These are phyloP conservation scores for Talaromyces sp. DNA, from an alignment of 2,329 filamentous ascomycete species.

Conservation along the genomic window DNA sequence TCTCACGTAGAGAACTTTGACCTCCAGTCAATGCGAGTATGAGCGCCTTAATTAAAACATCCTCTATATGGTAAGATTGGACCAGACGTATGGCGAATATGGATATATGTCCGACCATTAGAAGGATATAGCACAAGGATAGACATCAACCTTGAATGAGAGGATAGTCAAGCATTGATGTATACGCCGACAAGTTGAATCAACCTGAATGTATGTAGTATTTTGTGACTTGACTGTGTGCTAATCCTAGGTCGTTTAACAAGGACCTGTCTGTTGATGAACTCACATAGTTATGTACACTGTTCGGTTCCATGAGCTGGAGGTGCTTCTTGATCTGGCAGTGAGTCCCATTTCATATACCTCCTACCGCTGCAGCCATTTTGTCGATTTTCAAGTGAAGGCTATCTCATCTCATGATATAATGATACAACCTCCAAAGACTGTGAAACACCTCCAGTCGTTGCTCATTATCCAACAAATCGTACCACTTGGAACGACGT, in stretches of 20 bases:
- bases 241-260: neutral
- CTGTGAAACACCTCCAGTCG: conserved; percentile 57
- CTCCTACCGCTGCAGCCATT: neutral
- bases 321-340: neutral
- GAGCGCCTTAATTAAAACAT: neutral
- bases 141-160: neutral
- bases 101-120: neutral
- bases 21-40: neutral
- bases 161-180: neutral
- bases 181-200: neutral
- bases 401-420: conserved; percentile 44
- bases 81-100: neutral
- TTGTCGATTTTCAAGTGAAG: neutral
- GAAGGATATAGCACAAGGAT: neutral
- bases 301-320: neutral
- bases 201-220: neutral
- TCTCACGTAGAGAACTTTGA: neutral
- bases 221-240: neutral
- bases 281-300: neutral
- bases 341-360: neutral
- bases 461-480: conserved; percentile 56
- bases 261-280: neutral
- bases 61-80: neutral
- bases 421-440: conserved; percentile 59
- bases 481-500: conserved; percentile 59